Evolutionary conservation across 371 early-diverging fungal species (phyloP).

Genomic region (Circinella minor): DNA sequence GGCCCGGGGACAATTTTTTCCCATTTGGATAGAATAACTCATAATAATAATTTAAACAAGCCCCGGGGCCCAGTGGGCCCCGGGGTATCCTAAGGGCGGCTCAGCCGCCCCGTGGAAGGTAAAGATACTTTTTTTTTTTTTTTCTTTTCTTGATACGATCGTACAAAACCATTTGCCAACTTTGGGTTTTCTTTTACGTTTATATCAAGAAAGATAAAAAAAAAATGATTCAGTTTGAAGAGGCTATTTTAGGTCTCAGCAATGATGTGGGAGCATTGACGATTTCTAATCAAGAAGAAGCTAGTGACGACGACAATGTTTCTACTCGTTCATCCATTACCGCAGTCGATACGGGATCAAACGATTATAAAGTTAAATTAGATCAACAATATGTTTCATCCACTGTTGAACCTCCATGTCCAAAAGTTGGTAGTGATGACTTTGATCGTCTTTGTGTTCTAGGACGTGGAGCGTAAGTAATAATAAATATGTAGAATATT

Average conservation of each 20-base stretch:
- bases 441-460: conserved; percentile 92
- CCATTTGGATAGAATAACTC: too few species aligned
- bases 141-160: too few species aligned
- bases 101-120: too few species aligned
- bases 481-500: too few species aligned
- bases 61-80: too few species aligned
- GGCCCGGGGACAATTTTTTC: too few species aligned
- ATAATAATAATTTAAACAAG: too few species aligned
- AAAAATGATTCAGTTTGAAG: conserved; percentile 26
- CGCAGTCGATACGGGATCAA: background rate
- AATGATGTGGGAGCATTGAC: background rate
- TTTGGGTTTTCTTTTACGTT: too few species aligned
- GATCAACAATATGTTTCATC: conserved; percentile 22
- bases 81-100: too few species aligned
- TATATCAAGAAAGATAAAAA: background rate
- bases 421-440: conserved; percentile 65
- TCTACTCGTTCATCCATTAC: conserved; percentile 12
- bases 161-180: too few species aligned
- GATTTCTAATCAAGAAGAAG: background rate
- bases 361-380: conserved; percentile 13
- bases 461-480: conserved; percentile 88
- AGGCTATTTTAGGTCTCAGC: conserved; percentile 18
- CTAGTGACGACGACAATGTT: conserved; percentile 5
- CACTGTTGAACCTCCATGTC: background rate
- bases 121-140: too few species aligned